phyloP scores from a whole-genome alignment of 768 basidiomycete genomes.

The Trametes cinnabarina region DNA sequence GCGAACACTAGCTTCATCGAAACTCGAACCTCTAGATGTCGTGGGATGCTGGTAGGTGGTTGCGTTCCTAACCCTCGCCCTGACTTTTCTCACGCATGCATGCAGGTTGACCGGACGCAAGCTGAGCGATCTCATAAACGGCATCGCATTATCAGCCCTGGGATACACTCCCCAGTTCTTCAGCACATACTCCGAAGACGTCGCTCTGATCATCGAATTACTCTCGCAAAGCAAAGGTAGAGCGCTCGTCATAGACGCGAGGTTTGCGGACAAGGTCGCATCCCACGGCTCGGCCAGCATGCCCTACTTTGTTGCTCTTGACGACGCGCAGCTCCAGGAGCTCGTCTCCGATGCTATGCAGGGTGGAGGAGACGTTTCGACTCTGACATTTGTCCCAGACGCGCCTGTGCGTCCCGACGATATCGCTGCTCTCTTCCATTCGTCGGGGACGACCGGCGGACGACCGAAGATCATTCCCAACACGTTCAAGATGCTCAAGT shows the following conservation, averaged over 20 bases:
- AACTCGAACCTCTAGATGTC: background rate
- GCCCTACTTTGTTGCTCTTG: background rate
- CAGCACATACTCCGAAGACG: background rate
- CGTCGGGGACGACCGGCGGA: background rate
- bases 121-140: background rate
- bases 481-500: background rate
- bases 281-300: background rate
- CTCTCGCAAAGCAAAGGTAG: background rate
- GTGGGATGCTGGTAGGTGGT: background rate
- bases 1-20: background rate
- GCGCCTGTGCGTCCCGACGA: background rate
- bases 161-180: background rate
- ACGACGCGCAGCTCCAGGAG: background rate
- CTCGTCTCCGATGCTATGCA: background rate
- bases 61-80: background rate
- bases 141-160: background rate
- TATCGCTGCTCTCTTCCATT: background rate
- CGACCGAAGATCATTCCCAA: background rate
- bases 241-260: background rate
- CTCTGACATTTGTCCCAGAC: background rate
- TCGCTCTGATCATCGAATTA: background rate
- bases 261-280: background rate
- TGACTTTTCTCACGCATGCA: background rate
- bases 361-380: background rate
- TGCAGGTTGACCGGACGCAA: slow-evolving; percentile 2